A percentile compares a stretch with the other conserved stretches of the same genome.
phyloP scores from a whole-genome alignment of 2,329 filamentous ascomycete species.

The Furcasterigmium sp. region DNA sequence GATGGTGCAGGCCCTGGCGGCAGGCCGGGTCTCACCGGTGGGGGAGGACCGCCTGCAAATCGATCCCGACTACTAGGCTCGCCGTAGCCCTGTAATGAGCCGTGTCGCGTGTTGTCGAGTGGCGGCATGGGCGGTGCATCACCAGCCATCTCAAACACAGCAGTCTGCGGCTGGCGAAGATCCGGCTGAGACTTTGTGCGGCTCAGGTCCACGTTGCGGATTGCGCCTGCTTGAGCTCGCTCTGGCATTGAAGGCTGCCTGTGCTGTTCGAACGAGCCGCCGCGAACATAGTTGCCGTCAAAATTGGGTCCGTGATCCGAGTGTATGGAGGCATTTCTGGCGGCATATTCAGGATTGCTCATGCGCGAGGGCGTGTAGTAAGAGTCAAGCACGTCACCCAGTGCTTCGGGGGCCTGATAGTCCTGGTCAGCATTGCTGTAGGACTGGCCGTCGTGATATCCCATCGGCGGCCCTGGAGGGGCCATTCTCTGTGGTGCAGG shows the following conservation, averaged over 20 bases:
- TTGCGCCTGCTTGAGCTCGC: conserved; percentile 43
- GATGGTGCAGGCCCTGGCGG: conserved; percentile 19
- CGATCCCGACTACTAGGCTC: conserved; percentile 11
- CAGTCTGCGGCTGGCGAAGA: conserved; percentile 57
- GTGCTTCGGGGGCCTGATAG: conserved; percentile 5
- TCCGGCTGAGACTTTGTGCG: conserved; percentile 65
- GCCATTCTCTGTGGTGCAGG: conserved; percentile 50
- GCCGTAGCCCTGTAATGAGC: conserved; percentile 12
- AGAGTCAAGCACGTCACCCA: conserved; percentile 17
- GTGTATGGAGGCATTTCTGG: background rate
- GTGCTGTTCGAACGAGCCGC: conserved; percentile 43
- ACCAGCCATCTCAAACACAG: conserved; percentile 68
- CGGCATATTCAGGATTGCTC: conserved; percentile 18
- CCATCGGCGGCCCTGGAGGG: conserved; percentile 31
- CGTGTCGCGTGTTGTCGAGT: conserved; percentile 19
- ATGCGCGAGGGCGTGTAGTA: conserved; percentile 18
- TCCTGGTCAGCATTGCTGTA: conserved; percentile 33
- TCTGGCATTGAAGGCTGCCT: conserved; percentile 31
- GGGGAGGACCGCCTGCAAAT: background rate
- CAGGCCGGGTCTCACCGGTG: conserved; percentile 16
- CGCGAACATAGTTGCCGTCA: conserved; percentile 11
- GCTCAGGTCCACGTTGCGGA: conserved; percentile 47
- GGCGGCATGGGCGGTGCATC: conserved; percentile 54
- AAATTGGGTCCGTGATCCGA: background rate
- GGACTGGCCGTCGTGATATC: conserved; percentile 18